These are phyloP conservation scores for Backusella australiensis DNA, from an alignment of 192 early-diverging fungal genomes.

Conservation along the genomic window DNA sequence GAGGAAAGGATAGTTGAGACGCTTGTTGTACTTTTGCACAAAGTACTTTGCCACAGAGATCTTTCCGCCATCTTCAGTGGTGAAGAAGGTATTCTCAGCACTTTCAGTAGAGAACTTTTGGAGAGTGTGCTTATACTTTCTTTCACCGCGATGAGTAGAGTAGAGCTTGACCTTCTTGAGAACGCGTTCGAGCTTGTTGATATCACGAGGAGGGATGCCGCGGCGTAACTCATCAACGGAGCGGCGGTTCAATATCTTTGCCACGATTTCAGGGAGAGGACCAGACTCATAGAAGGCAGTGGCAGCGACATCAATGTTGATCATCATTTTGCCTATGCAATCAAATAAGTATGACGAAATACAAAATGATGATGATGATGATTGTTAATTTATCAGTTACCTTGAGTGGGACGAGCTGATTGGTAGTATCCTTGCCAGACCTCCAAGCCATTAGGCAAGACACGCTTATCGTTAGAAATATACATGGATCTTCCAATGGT, in stretches of 20 bases:
- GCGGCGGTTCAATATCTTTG: slow-evolving; percentile 59
- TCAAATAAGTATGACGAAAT: too few relatives aligned
- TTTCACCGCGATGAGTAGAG: slow-evolving; percentile 62
- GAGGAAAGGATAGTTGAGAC: slow-evolving; percentile 71
- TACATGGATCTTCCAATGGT: slow-evolving; percentile 90
- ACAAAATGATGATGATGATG: too few relatives aligned
- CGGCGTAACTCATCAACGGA: slow-evolving; percentile 44
- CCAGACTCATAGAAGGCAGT: slow-evolving; percentile 70
- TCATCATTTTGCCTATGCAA: slow-evolving; percentile 48
- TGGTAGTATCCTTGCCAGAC: slow-evolving; percentile 94
- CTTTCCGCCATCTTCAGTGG: slow-evolving; percentile 48
- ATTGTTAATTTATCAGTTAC: slow-evolving; percentile 24
- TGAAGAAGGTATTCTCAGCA: slow-evolving; percentile 70
- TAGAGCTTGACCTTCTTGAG: slow-evolving; percentile 53
- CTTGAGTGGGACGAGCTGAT: slow-evolving; percentile 72
- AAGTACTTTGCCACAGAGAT: slow-evolving; percentile 82
- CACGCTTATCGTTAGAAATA: slow-evolving; percentile 57
- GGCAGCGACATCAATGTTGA: slow-evolving; percentile 71
- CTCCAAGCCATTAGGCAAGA: slow-evolving; percentile 73
- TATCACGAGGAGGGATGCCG: slow-evolving; percentile 42
- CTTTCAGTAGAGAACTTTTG: slow-evolving; percentile 60
- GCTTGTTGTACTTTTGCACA: slow-evolving; percentile 62
- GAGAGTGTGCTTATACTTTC: slow-evolving; percentile 73
- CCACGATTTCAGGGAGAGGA: slow-evolving; percentile 67
- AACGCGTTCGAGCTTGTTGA: slow-evolving; percentile 42